These are phyloP conservation scores for Hanseniaspora pseudoguilliermondii DNA, from an alignment of 805 yeast genomes.

Conservation along the genomic window DNA sequence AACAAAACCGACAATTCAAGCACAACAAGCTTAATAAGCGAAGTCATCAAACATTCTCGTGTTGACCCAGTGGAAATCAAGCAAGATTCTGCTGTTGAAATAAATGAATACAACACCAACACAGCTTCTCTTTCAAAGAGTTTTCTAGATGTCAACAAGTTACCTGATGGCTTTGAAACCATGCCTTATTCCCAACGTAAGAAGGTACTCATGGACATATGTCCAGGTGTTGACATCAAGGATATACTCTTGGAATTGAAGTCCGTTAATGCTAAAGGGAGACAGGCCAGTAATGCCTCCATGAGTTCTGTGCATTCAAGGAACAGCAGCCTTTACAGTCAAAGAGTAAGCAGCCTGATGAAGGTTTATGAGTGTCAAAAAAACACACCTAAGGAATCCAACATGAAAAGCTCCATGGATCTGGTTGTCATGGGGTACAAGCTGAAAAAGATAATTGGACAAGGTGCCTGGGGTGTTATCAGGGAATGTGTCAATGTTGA, in stretches of 20 bases:
- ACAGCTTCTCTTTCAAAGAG: background rate
- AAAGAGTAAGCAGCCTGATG: background rate
- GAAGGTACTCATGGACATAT: conserved; percentile 28
- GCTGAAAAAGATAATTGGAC: conserved; percentile 66
- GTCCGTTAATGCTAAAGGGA: background rate
- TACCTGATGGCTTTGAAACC: conserved; percentile 43
- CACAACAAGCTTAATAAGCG: background rate
- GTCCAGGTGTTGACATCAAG: conserved; percentile 29
- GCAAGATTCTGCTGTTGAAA: background rate
- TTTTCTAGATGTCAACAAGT: conserved; percentile 14
- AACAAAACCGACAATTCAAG: background rate
- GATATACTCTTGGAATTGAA: conserved; percentile 20
- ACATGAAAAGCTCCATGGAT: conserved; percentile 40
- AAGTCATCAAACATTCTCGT: conserved; percentile 4
- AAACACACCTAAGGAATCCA: background rate
- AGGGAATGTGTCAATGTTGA: conserved; percentile 42
- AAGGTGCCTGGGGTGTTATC: conserved; percentile 83
- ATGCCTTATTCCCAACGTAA: conserved; percentile 52
- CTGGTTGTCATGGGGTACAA: conserved; percentile 48
- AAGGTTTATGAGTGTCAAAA: background rate
- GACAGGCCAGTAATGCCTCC: background rate
- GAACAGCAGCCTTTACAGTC: background rate
- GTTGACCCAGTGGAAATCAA: conserved; percentile 8
- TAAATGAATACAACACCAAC: background rate
- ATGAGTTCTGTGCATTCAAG: background rate